These are phyloP conservation scores for Lasiosphaeriaceae sp. DNA, from an alignment of 495 filamentous ascomycete species.

Conservation along the genomic window DNA sequence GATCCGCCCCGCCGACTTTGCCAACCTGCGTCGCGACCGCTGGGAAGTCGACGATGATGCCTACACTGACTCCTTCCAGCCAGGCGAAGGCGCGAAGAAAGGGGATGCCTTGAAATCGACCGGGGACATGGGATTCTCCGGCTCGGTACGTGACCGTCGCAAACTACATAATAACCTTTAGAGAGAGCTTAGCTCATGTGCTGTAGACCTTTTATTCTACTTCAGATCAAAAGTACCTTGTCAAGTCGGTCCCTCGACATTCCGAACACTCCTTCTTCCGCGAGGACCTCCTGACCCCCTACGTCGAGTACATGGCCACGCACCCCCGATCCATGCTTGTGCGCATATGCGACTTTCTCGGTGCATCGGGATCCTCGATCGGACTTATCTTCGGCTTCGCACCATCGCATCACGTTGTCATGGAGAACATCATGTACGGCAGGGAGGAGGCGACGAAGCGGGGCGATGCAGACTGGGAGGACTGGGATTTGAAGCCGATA, in stretches of 20 bases:
- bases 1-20: slow-evolving; percentile 37
- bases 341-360: slow-evolving; percentile 64
- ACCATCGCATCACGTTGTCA: slow-evolving; percentile 65
- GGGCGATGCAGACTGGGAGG: slow-evolving; percentile 53
- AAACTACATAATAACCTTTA: background rate
- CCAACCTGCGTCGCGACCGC: slow-evolving; percentile 25
- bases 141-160: slow-evolving; percentile 19
- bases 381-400: slow-evolving; percentile 52
- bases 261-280: slow-evolving; percentile 69
- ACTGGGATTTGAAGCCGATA: slow-evolving; percentile 67
- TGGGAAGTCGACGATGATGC: slow-evolving; percentile 26
- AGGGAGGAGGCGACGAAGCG: slow-evolving; percentile 37
- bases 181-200: background rate
- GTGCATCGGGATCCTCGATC: slow-evolving; percentile 47
- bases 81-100: slow-evolving; percentile 5
- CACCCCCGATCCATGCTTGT: slow-evolving; percentile 58
- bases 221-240: slow-evolving; percentile 53
- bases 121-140: slow-evolving; percentile 35
- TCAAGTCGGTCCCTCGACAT: slow-evolving; percentile 63
- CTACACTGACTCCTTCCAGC: slow-evolving; percentile 24
- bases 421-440: slow-evolving; percentile 67
- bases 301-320: slow-evolving; percentile 54
- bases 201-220: slow-evolving; percentile 62
- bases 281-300: slow-evolving; percentile 56
- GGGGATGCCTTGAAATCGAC: slow-evolving; percentile 26